Evolutionary conservation across 768 basidiomycete species (phyloP), one percentile per base, ranked within the genome.

Genomic region (Trametes elegans): DNA sequence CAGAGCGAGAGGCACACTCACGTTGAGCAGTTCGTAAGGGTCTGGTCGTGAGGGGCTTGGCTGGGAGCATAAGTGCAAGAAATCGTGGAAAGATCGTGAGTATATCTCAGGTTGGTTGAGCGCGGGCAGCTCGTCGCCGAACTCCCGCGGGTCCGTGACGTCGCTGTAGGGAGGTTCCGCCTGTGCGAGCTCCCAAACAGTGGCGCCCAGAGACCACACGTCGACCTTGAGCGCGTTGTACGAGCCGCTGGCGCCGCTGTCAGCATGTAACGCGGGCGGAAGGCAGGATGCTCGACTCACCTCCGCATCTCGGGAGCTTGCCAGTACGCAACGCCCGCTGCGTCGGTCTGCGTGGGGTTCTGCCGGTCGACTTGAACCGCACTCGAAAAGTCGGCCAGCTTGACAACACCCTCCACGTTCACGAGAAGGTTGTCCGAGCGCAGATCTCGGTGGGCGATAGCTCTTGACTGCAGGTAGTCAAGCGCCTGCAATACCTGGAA

Each of bases 361-460:
- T 78, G 75, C n/a, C 67, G 68, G 11, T 80, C 65, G 11, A 89
- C 80, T 59, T 76, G 78, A 14, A 90, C 77, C 16, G 89, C 89
- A 53, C 77, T 85, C 2, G 90, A 89, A 69, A 93, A 93, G 69
- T 93, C 91, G 58, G 87, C 81, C 13, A 93, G 74, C 70, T 93
- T 93, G 56, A 93, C 74, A 7, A 88, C 67, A 1, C 90, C 90
- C 8, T 78, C 69, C 39, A 72, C 75, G 49, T 88, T 89, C 50
- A 93, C 71, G 35, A 93, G 72, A 49, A 93, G 59, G 67, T 93
- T 93, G 66, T 93, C 91, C 10, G 89, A 90, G 21, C 91, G 83
- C 42, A 93, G 76, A 68, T 93, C 91, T 27, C 91, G 81, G 69
- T 93, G 91, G 2, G 87, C 90, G 39, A 93, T 87, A 26, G 78